phyloP scores from a whole-genome alignment of 768 basidiomycete species.

The Scleroderma citrinum region DNA sequence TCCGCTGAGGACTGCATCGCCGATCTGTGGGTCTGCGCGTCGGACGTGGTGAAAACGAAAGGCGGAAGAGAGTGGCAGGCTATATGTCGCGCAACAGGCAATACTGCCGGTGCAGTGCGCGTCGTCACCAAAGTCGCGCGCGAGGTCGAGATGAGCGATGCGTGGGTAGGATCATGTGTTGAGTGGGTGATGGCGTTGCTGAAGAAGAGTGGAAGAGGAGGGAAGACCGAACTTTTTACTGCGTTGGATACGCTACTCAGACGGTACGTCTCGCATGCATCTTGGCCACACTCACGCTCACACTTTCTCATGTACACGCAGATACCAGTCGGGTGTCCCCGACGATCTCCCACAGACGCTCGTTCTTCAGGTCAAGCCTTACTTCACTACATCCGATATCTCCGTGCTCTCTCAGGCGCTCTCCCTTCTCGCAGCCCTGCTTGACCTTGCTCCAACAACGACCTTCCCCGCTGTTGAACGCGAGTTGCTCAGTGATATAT shows the following conservation, averaged over 20 bases:
- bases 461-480: constrained; percentile 76
- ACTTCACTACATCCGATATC: constrained; percentile 72
- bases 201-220: constrained; percentile 70
- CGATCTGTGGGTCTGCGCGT: constrained; percentile 83
- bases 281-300: neutral
- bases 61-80: constrained; percentile 75
- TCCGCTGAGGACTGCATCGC: constrained; percentile 80
- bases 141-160: constrained; percentile 61
- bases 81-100: constrained; percentile 64
- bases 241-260: constrained; percentile 68
- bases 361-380: constrained; percentile 67
- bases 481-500: constrained; percentile 61
- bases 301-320: constrained; percentile 12
- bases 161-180: constrained; percentile 78
- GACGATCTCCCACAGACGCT: constrained; percentile 53
- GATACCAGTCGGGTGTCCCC: constrained; percentile 48
- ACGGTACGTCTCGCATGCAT: constrained; percentile 38
- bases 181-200: constrained; percentile 72
- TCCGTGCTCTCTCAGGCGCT: constrained; percentile 71
- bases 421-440: constrained; percentile 56
- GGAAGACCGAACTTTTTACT: constrained; percentile 75
- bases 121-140: constrained; percentile 82
- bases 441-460: constrained; percentile 56
- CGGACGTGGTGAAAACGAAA: constrained; percentile 59
- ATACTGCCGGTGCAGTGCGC: constrained; percentile 69